Conservation (phyloP, 495 filamentous ascomycete species). For the Staphylotrichum longicolle region DNA sequence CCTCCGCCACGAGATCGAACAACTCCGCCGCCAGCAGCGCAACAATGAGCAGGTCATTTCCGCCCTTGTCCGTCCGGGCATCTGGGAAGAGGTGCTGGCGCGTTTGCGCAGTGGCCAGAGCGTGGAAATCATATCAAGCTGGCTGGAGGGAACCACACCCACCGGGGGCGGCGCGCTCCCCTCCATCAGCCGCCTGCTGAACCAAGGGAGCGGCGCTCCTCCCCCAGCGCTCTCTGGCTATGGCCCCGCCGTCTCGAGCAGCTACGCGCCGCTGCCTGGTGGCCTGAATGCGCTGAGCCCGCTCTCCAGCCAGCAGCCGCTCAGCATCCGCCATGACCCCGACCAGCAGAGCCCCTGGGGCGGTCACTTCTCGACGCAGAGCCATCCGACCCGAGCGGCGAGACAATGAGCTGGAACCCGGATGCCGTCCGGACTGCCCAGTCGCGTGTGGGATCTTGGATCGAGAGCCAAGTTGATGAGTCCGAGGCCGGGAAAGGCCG, state of each 20-base stretch:
- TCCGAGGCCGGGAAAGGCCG: conserved; percentile 22
- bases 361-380: conserved; percentile 41
- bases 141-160: conserved; percentile 38
- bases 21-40: conserved; percentile 46
- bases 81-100: conserved; percentile 48
- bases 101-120: conserved; percentile 49
- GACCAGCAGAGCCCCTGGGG: conserved; percentile 43
- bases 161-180: conserved; percentile 20
- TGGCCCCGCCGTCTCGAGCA: conserved; percentile 3
- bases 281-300: conserved; percentile 24
- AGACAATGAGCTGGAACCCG: conserved; percentile 40
- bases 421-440: conserved; percentile 30
- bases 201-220: conserved; percentile 1
- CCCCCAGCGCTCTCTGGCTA: conserved; percentile 6
- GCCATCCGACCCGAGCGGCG: conserved; percentile 40
- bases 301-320: conserved; percentile 18
- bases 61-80: conserved; percentile 44
- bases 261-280: conserved; percentile 16
- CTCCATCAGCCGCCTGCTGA: conserved; percentile 17
- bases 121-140: conserved; percentile 49
- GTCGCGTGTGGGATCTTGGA: conserved; percentile 45
- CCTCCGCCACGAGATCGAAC: conserved; percentile 52
- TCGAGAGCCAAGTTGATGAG: conserved; percentile 27
- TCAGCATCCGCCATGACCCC: conserved; percentile 33
- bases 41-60: conserved; percentile 47